phyloP scores from a whole-genome alignment of 805 yeast species.

The Nakazawaea holstii region DNA sequence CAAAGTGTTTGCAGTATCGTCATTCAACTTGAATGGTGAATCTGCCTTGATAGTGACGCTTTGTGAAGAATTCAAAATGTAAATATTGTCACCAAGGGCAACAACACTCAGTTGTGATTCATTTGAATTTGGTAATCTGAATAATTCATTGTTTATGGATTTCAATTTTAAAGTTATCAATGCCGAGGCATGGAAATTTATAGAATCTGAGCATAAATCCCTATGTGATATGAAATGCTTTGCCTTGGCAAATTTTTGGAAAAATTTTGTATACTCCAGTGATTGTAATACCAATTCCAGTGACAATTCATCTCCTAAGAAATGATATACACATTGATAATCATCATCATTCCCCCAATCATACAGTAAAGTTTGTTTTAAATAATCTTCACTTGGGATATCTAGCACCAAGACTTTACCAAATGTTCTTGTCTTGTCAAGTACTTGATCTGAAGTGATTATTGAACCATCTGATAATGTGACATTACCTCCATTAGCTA shows the following conservation, averaged over 20 bases:
- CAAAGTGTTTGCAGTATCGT: neutral
- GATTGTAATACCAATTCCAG: constrained; percentile 31
- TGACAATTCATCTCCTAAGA: constrained; percentile 56
- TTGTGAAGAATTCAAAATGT: constrained; percentile 25
- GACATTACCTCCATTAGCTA: constrained; percentile 58
- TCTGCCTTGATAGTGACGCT: constrained; percentile 17
- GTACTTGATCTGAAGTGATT: constrained; percentile 65
- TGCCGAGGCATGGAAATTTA: constrained; percentile 55
- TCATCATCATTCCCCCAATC: constrained; percentile 25
- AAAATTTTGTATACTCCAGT: constrained; percentile 34
- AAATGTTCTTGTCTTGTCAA: constrained; percentile 55
- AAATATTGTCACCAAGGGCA: constrained; percentile 15
- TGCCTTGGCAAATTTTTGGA: constrained; percentile 49
- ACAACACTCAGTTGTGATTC: neutral
- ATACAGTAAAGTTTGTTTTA: constrained; percentile 23
- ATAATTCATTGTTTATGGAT: constrained; percentile 38
- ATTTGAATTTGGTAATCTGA: constrained; percentile 31
- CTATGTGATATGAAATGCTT: constrained; percentile 75
- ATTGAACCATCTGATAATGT: constrained; percentile 51
- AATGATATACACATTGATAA: constrained; percentile 63
- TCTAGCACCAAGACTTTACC: constrained; percentile 66
- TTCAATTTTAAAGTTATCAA: constrained; percentile 51
- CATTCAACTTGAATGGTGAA: neutral
- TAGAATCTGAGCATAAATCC: constrained; percentile 50
- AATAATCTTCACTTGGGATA: constrained; percentile 52